These are phyloP conservation scores for Saccharum spontaneum DNA, from an alignment of 176 grass and related monocot genomes.

Conservation along the genomic window DNA sequence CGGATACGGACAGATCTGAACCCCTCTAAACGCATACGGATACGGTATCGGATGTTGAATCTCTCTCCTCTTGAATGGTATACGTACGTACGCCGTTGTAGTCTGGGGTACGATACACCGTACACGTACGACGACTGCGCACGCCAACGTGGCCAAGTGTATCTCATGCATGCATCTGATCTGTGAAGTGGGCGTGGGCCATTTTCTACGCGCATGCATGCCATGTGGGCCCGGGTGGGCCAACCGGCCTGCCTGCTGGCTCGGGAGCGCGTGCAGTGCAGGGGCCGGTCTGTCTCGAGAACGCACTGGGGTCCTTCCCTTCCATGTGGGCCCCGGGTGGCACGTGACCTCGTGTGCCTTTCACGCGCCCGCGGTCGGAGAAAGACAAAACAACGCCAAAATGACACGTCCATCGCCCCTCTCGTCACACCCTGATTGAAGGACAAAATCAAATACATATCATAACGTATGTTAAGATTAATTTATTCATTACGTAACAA, in stretches of 20 bases:
- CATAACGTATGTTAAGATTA: no score
- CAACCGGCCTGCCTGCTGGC: neutral
- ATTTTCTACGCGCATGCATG: neutral
- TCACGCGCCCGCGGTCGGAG: neutral
- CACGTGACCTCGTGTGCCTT: neutral
- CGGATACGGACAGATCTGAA: no score
- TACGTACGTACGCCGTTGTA: neutral
- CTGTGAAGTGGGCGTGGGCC: neutral
- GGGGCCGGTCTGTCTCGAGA: neutral
- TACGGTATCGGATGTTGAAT: no score
- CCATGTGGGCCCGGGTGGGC: neutral
- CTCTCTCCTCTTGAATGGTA: neutral
- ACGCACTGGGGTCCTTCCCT: neutral
- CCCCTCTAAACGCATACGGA: no score
- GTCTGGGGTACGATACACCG: neutral
- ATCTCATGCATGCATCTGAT: neutral
- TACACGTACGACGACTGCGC: neutral
- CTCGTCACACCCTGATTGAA: neutral
- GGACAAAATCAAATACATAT: no score
- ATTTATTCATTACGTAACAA: no score
- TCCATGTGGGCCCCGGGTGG: neutral
- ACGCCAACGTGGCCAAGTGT: neutral
- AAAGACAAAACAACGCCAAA: neutral
- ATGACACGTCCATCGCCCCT: neutral
- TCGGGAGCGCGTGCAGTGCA: neutral